phyloP scores from a whole-genome alignment of 2,329 filamentous ascomycete species.

The Kalaharituber pfeilii region DNA sequence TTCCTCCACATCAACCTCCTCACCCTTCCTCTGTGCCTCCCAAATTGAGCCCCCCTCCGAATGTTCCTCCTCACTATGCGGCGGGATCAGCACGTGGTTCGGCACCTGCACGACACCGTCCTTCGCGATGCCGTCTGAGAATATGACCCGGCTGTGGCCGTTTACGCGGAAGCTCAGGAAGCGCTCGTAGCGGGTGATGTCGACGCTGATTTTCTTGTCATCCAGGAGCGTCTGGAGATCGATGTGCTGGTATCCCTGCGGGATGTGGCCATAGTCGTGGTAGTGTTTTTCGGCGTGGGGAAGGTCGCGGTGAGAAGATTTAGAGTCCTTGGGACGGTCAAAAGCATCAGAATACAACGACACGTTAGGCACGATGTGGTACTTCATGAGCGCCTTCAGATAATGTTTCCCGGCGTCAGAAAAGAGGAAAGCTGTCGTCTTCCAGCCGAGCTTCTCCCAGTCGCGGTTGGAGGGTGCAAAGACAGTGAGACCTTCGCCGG shows the following conservation, averaged over 20 bases:
- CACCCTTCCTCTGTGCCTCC: not conserved
- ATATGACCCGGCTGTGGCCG: constrained; percentile 36
- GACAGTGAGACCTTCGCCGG: constrained; percentile 48
- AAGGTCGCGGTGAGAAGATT: too few relatives aligned
- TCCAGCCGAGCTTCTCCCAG: constrained; percentile 56
- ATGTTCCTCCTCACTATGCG: constrained; percentile 24
- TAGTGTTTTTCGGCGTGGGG: too few relatives aligned
- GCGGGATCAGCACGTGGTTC: constrained; percentile 56
- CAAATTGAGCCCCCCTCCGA: not conserved
- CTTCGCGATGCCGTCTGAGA: constrained; percentile 47
- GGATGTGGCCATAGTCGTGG: constrained; percentile 23
- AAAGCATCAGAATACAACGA: constrained; percentile 70
- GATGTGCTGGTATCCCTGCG: constrained; percentile 41
- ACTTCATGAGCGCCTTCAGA: constrained; percentile 59
- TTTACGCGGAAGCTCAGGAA: constrained; percentile 60
- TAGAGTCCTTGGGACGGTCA: not conserved
- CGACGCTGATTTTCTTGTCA: constrained; percentile 49
- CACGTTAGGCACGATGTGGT: constrained; percentile 55
- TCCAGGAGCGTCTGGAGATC: constrained; percentile 57
- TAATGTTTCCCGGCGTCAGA: constrained; percentile 55
- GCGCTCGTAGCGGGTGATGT: constrained; percentile 50
- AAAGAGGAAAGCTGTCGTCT: constrained; percentile 72
- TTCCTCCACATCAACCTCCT: not conserved
- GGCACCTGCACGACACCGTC: constrained; percentile 76
- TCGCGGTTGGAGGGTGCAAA: constrained; percentile 70